These are phyloP conservation scores for Modicella reniformis DNA, from an alignment of 371 early-diverging fungal species.

Conservation along the genomic window DNA sequence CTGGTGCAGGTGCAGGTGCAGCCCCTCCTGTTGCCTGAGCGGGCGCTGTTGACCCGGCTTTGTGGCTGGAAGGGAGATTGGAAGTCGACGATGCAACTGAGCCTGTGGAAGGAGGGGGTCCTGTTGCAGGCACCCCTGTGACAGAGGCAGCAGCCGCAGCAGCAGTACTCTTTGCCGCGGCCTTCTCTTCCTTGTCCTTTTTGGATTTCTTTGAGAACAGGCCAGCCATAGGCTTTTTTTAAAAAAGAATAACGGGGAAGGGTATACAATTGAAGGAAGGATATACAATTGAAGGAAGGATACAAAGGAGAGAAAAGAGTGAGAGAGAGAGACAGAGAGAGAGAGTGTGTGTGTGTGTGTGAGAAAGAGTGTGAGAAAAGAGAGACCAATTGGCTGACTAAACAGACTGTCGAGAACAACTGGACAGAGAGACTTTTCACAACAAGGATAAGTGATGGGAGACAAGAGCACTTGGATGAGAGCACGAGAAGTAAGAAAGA, in stretches of 20 bases:
- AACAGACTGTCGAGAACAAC: too few relatives aligned
- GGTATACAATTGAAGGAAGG: background rate
- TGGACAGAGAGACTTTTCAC: too few relatives aligned
- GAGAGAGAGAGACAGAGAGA: background rate
- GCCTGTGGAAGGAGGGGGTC: constrained; percentile 7
- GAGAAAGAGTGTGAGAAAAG: background rate
- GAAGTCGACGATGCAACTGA: constrained; percentile 35
- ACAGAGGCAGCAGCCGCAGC: constrained; percentile 16
- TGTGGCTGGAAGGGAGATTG: constrained; percentile 11
- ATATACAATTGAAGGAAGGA: background rate
- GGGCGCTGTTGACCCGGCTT: constrained; percentile 6
- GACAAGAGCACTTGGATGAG: too few relatives aligned
- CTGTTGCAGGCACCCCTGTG: background rate
- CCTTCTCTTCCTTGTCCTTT: constrained; percentile 53
- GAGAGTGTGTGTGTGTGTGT: background rate
- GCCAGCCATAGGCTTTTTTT: constrained; percentile 39
- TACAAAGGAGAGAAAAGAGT: background rate
- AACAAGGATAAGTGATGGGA: too few relatives aligned
- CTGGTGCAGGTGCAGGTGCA: background rate
- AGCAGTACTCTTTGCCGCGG: constrained; percentile 29
- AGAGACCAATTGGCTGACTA: too few relatives aligned
- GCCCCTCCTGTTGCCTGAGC: background rate
- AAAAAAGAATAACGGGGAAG: background rate
- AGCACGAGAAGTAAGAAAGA: too few relatives aligned
- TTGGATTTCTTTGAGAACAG: constrained; percentile 50